A percentile compares a stretch with the other conserved stretches of the same genome.
Conservation (phyloP, 192 early-diverging fungal species). For the Mortierella antarctica region DNA sequence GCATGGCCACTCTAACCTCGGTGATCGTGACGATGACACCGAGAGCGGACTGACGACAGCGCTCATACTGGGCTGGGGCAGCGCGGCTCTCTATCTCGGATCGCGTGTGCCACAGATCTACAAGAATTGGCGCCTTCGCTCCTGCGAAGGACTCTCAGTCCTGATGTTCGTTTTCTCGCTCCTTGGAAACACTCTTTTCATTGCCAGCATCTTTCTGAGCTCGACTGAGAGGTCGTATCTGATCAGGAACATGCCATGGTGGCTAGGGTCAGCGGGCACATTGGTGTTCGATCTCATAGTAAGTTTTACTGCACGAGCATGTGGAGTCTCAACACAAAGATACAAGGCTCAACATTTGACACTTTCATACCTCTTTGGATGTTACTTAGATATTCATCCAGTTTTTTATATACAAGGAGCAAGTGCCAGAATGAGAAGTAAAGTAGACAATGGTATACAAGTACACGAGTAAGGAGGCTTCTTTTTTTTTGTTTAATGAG, state of each 20-base stretch:
- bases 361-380: not conserved
- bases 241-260: constrained; percentile 77
- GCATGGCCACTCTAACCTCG: not conserved
- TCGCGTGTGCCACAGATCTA: constrained; percentile 86
- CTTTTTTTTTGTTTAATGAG: constrained; percentile 4
- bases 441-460: not conserved
- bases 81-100: constrained; percentile 79
- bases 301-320: constrained; percentile 23
- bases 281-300: constrained; percentile 77
- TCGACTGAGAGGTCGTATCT: constrained; percentile 72
- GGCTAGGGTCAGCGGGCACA: constrained; percentile 76
- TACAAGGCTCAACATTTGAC: not conserved
- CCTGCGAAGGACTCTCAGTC: constrained; percentile 80
- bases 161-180: constrained; percentile 84
- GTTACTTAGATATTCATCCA: constrained; percentile 33
- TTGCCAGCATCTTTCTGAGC: constrained; percentile 77
- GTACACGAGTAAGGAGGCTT: not conserved
- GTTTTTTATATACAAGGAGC: constrained; percentile 28
- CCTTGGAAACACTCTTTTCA: constrained; percentile 75
- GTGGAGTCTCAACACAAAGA: not conserved
- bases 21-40: not conserved
- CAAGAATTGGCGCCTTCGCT: constrained; percentile 75
- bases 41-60: constrained; percentile 48
- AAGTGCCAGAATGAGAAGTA: constrained; percentile 6
- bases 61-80: constrained; percentile 78